Evolutionary conservation across 257 asterid species (phyloP).

Genomic region (Prunella vulgaris): DNA sequence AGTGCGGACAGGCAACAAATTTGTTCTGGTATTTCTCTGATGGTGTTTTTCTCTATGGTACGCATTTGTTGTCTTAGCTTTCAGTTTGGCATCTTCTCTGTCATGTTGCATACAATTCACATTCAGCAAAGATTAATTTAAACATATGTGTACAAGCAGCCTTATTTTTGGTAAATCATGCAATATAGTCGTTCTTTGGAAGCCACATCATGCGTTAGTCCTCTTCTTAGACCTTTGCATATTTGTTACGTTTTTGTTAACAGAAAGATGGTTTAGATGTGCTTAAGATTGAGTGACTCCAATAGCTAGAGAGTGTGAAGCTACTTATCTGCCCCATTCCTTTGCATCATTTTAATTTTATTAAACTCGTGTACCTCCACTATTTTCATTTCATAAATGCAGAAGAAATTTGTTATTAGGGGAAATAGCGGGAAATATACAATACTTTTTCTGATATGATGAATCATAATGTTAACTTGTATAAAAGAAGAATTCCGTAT

Average conservation of each 20-base stretch:
- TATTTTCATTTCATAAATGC: neutral
- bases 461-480: constrained; percentile 4
- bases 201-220: constrained; percentile 9
- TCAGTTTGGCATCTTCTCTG: constrained; percentile 22
- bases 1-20: constrained; percentile 71
- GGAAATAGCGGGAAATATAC: neutral
- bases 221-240: neutral
- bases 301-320: neutral
- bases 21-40: constrained; percentile 70
- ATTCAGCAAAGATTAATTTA: constrained; percentile 12
- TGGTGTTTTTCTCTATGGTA: constrained; percentile 89
- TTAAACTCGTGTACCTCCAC: too few relatives aligned
- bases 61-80: constrained; percentile 29
- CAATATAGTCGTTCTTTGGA: constrained; percentile 20
- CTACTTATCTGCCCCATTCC: neutral
- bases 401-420: neutral
- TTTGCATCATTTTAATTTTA: too few relatives aligned
- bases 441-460: neutral
- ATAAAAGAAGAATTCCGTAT: constrained; percentile 10
- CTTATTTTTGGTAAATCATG: neutral
- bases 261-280: neutral
- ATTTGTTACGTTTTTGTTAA: constrained; percentile 5
- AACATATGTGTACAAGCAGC: neutral
- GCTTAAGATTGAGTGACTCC: neutral
- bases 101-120: neutral